Base-by-base conservation (phyloP, 2,329 filamentous ascomycete genomes). In the Hymenotorrendiella dingleyae region DNA sequence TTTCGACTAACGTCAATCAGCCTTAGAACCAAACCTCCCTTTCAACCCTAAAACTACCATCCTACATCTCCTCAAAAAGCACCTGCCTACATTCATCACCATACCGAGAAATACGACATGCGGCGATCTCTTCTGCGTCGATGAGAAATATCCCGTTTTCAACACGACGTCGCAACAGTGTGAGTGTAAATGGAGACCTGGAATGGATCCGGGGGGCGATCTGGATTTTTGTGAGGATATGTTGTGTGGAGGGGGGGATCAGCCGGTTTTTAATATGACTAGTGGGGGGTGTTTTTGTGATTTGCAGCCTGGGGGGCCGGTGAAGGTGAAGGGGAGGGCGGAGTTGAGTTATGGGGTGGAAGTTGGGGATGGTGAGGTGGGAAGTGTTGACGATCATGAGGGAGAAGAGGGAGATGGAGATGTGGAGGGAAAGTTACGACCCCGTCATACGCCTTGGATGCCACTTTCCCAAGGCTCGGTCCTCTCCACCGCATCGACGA, bases 161-260 rank as follows among this genome's bases (percentile, higher is more conserved):
- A 41, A 50, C 26, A 19, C 37, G 1, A 36, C 34, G 10, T 36
- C 42, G 5, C 30, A 42, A 21, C 19, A 24, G 12, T 50, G 48
- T 32, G 36, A 40, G n/a, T 50, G 45, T 22, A 28, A 38, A 4
- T 46, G 41, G 39, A 45, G 45, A n/a, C 32, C 34, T 12, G 48
- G 40, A 5, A 40, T 46, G 30, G 40, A 40, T 22, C 42, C 48
- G 22, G 11, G 11, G 10, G 28, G 28, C 11, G 22, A 40, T 34
- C n/a, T 9, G 6, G 21, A 34, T 8, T 11, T 26, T n/a, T 54
- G 52, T 28, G 19, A 38, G 8, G 49, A 45, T 19, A 46, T 41
- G 16, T 26, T 46, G 12, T 42, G 40, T 23, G 27, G 19, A 22
- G 35, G 35, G 14, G 41, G 39, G 29, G 39, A 33, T 28, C 29